A percentile compares a stretch with the other conserved stretches of the same genome.
Evolutionary conservation across 1,139 yeast genomes (phyloP).

Genomic region (Taiozyma onychis): DNA sequence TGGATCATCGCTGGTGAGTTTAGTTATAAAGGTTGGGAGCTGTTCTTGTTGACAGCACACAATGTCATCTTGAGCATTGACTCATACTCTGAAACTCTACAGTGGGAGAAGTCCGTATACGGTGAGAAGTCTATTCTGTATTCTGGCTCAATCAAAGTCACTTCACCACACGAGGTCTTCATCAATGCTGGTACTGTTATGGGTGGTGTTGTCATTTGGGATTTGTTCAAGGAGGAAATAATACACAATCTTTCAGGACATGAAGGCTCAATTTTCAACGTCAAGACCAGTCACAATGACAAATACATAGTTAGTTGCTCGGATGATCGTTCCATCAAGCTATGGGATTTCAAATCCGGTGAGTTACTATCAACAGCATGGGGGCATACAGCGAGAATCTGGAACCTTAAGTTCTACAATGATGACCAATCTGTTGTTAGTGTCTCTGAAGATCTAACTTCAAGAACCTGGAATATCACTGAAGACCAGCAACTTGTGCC

Average conservation of each 20-base stretch:
- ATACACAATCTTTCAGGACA: conserved; percentile 62
- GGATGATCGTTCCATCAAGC: conserved; percentile 82
- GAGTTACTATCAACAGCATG: conserved; percentile 70
- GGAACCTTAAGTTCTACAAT: conserved; percentile 68
- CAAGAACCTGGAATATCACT: conserved; percentile 63
- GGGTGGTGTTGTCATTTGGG: conserved; percentile 84
- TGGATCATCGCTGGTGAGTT: conserved; percentile 71
- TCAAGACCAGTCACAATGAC: conserved; percentile 54
- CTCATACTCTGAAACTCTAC: conserved; percentile 27
- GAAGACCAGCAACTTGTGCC: conserved; percentile 33
- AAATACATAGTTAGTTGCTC: conserved; percentile 71
- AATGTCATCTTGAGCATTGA: conserved; percentile 57
- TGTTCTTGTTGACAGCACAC: conserved; percentile 72
- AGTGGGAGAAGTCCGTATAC: conserved; percentile 41
- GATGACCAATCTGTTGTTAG: conserved; percentile 41
- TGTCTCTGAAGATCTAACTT: conserved; percentile 85
- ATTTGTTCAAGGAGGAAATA: conserved; percentile 38
- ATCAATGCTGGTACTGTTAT: conserved; percentile 91
- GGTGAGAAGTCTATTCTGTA: conserved; percentile 80
- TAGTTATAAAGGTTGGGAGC: conserved; percentile 29
- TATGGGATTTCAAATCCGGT: conserved; percentile 62
- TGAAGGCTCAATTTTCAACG: conserved; percentile 88
- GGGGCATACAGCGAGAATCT: conserved; percentile 95
- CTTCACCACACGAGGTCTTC: conserved; percentile 36
- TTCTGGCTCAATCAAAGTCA: conserved; percentile 67